phyloP scores from a whole-genome alignment of 106 monocot species.

The Platanthera guangdongensis region DNA sequence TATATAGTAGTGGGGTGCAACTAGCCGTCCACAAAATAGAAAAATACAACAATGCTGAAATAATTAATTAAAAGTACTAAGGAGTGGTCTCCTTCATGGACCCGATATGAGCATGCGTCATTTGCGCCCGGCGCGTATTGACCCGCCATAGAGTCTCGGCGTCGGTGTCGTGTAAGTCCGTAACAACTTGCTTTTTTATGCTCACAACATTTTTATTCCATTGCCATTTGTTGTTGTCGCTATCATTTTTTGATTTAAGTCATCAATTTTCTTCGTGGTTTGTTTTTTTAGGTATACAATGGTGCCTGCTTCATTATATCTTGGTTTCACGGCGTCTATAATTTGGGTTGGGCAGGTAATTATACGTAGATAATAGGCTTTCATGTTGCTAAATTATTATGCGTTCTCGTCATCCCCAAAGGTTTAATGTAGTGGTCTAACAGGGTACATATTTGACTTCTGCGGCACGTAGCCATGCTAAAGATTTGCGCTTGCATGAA shows the following conservation, averaged over 20 bases:
- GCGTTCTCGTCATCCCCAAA: not conserved
- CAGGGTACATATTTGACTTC: slow-evolving; percentile 88
- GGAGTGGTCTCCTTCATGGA: too few relatives aligned
- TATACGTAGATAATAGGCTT: not conserved
- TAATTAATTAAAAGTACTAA: too few relatives aligned
- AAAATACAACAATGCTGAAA: too few relatives aligned
- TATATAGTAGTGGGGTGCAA: too few relatives aligned
- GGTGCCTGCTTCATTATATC: slow-evolving; percentile 90
- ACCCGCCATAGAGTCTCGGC: too few relatives aligned
- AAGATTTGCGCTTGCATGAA: slow-evolving; percentile 65
- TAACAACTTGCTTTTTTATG: not conserved
- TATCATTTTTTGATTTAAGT: not conserved
- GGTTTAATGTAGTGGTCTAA: not conserved
- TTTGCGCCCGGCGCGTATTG: too few relatives aligned
- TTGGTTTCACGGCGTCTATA: slow-evolving; percentile 87
- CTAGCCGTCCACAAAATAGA: too few relatives aligned
- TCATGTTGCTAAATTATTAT: not conserved
- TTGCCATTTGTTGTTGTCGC: not conserved
- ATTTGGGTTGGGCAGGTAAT: slow-evolving; percentile 96
- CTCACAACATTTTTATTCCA: not conserved
- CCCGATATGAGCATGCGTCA: too few relatives aligned
- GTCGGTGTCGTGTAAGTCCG: too few relatives aligned
- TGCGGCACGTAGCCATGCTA: slow-evolving; percentile 79
- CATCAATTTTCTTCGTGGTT: not conserved
- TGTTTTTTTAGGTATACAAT: slow-evolving; percentile 82